Evolutionary conservation across 345 rosid genomes (phyloP).

Genomic region (Citrus mangshanensis): DNA sequence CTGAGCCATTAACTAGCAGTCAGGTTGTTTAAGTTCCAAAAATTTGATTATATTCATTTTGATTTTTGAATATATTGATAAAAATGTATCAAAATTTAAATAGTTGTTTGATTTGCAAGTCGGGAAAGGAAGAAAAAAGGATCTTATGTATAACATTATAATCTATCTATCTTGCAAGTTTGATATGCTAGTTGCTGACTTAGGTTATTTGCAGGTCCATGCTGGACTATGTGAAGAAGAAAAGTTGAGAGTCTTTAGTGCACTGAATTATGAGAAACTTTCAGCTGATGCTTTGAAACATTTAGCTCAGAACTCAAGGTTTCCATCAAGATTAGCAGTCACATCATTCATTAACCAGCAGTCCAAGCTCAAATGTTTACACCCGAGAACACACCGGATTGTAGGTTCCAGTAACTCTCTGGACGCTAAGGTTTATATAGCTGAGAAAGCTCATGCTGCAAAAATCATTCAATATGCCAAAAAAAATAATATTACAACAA

Average conservation of each 20-base stretch:
- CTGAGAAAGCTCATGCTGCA: neutral
- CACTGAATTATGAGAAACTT: constrained; percentile 44
- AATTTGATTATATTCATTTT: neutral
- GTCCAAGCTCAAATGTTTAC: constrained; percentile 15
- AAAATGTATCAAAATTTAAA: neutral
- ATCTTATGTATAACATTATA: neutral
- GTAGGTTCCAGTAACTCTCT: neutral
- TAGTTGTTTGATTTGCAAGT: neutral
- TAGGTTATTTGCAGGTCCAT: constrained; percentile 39
- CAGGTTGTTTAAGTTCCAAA: neutral
- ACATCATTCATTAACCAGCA: constrained; percentile 30
- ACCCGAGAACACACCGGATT: neutral
- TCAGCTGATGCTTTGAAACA: constrained; percentile 32
- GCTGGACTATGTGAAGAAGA: constrained; percentile 25
- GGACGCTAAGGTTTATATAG: neutral
- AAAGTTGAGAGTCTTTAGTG: constrained; percentile 31
- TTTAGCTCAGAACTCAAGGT: constrained; percentile 32
- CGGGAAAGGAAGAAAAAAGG: neutral
- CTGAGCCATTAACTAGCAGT: neutral
- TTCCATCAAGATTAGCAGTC: constrained; percentile 31
- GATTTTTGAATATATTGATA: neutral
- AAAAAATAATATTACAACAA: constrained; percentile 5
- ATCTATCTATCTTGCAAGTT: neutral
- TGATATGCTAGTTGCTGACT: neutral
- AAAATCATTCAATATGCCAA: constrained; percentile 21